phyloP scores from a whole-genome alignment of 768 basidiomycete species.

The Trametes punicea region DNA sequence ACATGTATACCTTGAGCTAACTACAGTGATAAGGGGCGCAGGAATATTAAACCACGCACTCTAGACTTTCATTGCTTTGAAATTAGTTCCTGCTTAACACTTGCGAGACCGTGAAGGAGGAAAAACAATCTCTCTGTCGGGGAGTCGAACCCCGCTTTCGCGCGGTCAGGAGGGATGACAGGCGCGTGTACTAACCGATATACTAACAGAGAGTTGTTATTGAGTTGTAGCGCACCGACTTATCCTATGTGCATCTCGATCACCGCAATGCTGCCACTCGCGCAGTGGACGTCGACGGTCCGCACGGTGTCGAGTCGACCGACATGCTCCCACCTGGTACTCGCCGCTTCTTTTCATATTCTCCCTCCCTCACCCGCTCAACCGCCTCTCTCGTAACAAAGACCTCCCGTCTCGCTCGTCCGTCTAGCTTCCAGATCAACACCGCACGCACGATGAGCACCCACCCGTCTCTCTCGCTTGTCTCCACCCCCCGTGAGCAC shows the following conservation, averaged over 20 bases:
- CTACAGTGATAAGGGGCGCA: no score
- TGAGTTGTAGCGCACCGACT: no score
- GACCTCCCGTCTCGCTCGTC: no score
- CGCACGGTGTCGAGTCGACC: no score
- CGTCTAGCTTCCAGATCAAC: neutral
- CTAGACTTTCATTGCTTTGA: no score
- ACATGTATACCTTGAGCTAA: no score
- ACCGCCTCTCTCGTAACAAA: neutral
- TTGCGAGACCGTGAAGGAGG: no score
- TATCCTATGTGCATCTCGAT: no score
- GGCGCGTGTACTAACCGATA: conserved; percentile 17
- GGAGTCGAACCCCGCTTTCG: conserved; percentile 37
- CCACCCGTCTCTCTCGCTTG: conserved; percentile 34
- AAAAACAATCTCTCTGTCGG: conserved; percentile 21
- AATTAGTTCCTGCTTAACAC: no score
- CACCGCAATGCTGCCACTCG: no score
- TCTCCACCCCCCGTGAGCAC: conserved; percentile 34
- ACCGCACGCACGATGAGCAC: conserved; percentile 26
- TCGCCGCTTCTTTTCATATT: neutral
- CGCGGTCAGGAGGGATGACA: conserved; percentile 19
- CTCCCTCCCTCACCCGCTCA: neutral
- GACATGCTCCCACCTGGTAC: neutral
- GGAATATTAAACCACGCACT: no score
- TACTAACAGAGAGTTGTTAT: conserved; percentile 10
- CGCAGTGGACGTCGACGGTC: no score